phyloP scores from a whole-genome alignment of 1,139 yeast genomes.

The Hemisphaericaspora xylanilytica region DNA sequence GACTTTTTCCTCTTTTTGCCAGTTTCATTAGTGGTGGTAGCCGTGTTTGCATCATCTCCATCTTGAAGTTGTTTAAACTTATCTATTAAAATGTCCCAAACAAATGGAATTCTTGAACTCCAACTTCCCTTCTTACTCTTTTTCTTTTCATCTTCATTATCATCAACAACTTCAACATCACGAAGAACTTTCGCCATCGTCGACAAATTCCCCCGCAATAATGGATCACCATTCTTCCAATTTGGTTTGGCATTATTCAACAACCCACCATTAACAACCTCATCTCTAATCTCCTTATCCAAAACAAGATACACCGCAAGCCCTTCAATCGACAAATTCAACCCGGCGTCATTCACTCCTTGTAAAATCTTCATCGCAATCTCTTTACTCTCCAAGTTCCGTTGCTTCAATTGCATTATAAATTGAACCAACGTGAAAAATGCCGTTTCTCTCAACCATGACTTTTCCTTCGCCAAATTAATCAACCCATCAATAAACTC shows the following conservation, averaged over 20 bases:
- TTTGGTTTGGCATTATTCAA: slow-evolving; percentile 30
- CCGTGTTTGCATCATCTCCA: slow-evolving; percentile 15
- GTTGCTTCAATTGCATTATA: slow-evolving; percentile 15
- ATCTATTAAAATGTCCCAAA: slow-evolving; percentile 67
- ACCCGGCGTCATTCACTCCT: slow-evolving; percentile 49
- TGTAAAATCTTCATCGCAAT: slow-evolving; percentile 35
- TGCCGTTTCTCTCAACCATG: slow-evolving; percentile 87
- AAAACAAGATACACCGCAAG: slow-evolving; percentile 64
- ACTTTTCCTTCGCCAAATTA: slow-evolving; percentile 61
- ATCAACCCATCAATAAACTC: slow-evolving; percentile 47
- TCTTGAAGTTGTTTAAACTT: slow-evolving; percentile 29
- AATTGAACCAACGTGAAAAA: slow-evolving; percentile 67
- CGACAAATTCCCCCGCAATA: slow-evolving; percentile 63
- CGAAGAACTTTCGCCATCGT: slow-evolving; percentile 63
- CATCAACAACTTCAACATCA: slow-evolving; percentile 46
- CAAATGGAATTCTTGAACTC: slow-evolving; percentile 79
- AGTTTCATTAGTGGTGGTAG: too few relatives aligned
- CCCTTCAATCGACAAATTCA: slow-evolving; percentile 76
- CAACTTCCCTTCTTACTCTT: slow-evolving; percentile 55
- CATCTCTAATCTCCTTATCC: slow-evolving; percentile 30
- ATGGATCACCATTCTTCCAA: slow-evolving; percentile 77
- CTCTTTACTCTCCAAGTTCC: slow-evolving; percentile 14
- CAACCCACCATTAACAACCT: too few relatives aligned
- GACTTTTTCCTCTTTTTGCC: slow-evolving; percentile 29
- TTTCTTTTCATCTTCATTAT: slow-evolving; percentile 29